Base-by-base conservation (phyloP, 495 filamentous ascomycete genomes). In the Neurospora sp. region DNA sequence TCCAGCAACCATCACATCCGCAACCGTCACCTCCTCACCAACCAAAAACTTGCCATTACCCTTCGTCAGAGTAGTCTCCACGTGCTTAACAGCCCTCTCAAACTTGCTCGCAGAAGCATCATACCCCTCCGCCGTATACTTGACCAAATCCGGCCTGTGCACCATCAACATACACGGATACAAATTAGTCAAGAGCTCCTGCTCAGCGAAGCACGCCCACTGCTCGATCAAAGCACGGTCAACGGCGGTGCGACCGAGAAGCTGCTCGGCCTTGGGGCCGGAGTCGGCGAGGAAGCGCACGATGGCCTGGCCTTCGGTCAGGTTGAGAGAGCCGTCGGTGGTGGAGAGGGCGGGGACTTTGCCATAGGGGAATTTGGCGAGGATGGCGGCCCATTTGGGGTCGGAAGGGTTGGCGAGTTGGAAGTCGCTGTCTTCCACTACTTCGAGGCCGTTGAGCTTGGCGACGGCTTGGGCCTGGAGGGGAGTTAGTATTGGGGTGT, bases 291-390 rank as follows among this genome's bases (percentile, higher is more conserved):
- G 70, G 79, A 86, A 90, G 37, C 81, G 78, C 11, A 84, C 80
- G 78, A 91, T 91, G 73, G 89, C 89, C 40, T 84, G 82, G 70
- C 84, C 84, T 74, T 90, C 88, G 76, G 84, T 76, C 48, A 90
- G 74, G 73, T 28, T 73, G 74, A 86, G 81, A 17, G 38, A 69
- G 66, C 88, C 88, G 74, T 89, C 86, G 70, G 86, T 80, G 69
- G 78, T 82, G 74, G 87, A 85, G 78, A 90, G 87, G 69, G 84
- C 85, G 45, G 89, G 89, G 24, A 89, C 85, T 73, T 90, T 90
- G 79, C 88, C 89, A 31, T 86, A 71, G 19, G 88, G 88, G 82
- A 90, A 91, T 77, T 90, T 91, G 82, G 86, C 74, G 34, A 88
- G 79, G 82, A 85, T 90, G 3, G 85, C 85, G 7, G 85, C 83